phyloP scores from a whole-genome alignment of 140 eudicot genomes.

The Senecio squalidus region DNA sequence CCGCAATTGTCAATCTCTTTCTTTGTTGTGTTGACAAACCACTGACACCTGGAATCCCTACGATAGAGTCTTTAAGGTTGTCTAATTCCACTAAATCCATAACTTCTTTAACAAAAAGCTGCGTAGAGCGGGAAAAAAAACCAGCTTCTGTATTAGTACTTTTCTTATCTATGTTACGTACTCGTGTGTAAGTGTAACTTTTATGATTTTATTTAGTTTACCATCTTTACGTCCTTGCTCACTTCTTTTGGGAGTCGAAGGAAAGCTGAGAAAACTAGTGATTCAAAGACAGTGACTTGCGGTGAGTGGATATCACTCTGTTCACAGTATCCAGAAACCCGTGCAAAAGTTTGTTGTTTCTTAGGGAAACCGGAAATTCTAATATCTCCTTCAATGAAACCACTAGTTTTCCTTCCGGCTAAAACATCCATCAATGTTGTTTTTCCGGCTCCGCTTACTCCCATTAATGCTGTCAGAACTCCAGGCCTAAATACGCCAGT shows the following conservation, averaged over 20 bases:
- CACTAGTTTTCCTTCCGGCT: slow-evolving; percentile 82
- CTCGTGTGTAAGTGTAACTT: too few relatives aligned
- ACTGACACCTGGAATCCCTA: slow-evolving; percentile 65
- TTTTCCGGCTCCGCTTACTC: slow-evolving; percentile 93
- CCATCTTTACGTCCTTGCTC: slow-evolving; percentile 49
- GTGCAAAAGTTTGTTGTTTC: slow-evolving; percentile 69
- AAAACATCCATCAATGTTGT: slow-evolving; percentile 92
- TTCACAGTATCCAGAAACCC: slow-evolving; percentile 81
- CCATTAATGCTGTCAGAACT: slow-evolving; percentile 80
- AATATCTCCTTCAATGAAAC: slow-evolving; percentile 67
- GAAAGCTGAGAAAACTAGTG: slow-evolving; percentile 65
- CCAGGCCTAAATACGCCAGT: slow-evolving; percentile 87
- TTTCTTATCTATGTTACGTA: not conserved
- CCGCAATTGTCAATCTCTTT: slow-evolving; percentile 71
- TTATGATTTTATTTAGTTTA: slow-evolving; percentile 5
- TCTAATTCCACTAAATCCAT: slow-evolving; percentile 61
- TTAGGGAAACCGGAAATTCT: slow-evolving; percentile 68
- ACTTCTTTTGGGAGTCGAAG: slow-evolving; percentile 75
- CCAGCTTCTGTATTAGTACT: not conserved
- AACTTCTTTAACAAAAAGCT: slow-evolving; percentile 72
- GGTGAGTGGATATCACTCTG: slow-evolving; percentile 88
- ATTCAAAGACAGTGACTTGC: slow-evolving; percentile 67
- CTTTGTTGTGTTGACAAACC: slow-evolving; percentile 74
- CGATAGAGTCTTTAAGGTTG: slow-evolving; percentile 41
- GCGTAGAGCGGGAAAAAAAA: not conserved